phyloP scores from a whole-genome alignment of 495 filamentous ascomycete species.

The Pyrenopolyporus hunteri region DNA sequence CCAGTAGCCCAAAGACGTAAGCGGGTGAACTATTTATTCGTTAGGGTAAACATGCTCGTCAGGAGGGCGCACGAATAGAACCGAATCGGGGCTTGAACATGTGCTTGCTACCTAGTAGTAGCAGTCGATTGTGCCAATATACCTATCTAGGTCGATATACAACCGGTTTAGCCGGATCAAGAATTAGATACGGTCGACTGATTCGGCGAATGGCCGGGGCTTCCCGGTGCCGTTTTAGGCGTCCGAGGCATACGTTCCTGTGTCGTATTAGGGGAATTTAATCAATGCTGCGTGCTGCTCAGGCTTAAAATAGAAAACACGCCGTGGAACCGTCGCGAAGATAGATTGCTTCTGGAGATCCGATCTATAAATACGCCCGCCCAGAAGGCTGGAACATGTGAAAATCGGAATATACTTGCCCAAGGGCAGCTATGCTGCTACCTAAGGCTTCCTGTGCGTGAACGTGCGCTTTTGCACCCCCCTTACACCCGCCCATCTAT shows the following conservation, averaged over 20 bases:
- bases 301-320: conserved; percentile 26
- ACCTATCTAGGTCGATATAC: no score
- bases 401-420: background rate
- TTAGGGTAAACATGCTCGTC: no score
- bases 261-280: conserved; percentile 5
- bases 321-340: conserved; percentile 1
- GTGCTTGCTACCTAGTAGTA: no score
- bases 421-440: background rate
- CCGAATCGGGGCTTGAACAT: no score
- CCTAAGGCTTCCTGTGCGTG: conserved; percentile 14
- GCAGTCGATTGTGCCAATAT: conserved; percentile 3
- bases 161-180: conserved; percentile 30
- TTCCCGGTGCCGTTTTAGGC: conserved; percentile 11
- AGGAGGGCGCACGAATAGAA: no score
- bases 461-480: background rate
- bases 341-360: conserved; percentile 9
- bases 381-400: conserved; percentile 11
- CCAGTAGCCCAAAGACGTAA: background rate
- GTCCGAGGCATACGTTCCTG: conserved; percentile 5
- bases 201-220: conserved; percentile 7
- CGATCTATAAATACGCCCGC: conserved; percentile 14
- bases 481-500: background rate
- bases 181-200: background rate
- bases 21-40: background rate
- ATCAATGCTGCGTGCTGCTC: conserved; percentile 12